Evolutionary conservation across 495 filamentous ascomycete genomes (phyloP), one percentile per base, ranked within the genome.

Genomic region (Neurospora terricola): DNA sequence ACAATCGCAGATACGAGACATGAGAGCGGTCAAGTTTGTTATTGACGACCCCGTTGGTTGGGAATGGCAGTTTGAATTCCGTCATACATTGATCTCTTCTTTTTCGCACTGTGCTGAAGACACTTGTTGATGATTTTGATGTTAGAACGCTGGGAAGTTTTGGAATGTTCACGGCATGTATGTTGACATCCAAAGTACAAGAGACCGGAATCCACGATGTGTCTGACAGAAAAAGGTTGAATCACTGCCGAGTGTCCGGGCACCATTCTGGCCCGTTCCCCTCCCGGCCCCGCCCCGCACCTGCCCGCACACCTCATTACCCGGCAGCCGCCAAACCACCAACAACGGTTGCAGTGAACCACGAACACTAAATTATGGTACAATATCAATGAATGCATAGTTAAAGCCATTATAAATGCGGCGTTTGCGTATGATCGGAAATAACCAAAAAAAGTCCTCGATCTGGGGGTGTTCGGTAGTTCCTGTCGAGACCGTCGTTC

Each of bases 191-290:
- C 3, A 0, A 3, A 7, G 5, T 5, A 7, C 40, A 14, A 6
- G 0, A 3, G 2, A 7, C 2, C 6, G 12, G 18, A 18, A 6
- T 42, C 5, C 4, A 0, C 4, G 0, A 14, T 40, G 1, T 14
- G 14, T 5, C 4, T 16, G 12, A 1, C 12, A 1, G 11, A 40
- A 0, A 4, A 2, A 42, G n/a, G 2, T 34, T 27, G 27, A 3
- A 9, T 18, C 6, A 66, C 54, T 34, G 27, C 27, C 3, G 54
- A 66, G 54, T 66, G 54, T 34, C 54, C 3, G 54, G 14, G 2
- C 30, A 34, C 54, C 54, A 5, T 14, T 34, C 54, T 30, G 54
- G 12, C 7, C 14, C 27, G 27, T 30, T 16, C 23, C 54, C 12
- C 6, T 66, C 23, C 54, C 27, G 27, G 3, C 27, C 54, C 23